Percentiles rank a stretch among this genome's conserved stretches.
phyloP scores from a whole-genome alignment of 495 filamentous ascomycete species.

The Penicillium subrubescens region DNA sequence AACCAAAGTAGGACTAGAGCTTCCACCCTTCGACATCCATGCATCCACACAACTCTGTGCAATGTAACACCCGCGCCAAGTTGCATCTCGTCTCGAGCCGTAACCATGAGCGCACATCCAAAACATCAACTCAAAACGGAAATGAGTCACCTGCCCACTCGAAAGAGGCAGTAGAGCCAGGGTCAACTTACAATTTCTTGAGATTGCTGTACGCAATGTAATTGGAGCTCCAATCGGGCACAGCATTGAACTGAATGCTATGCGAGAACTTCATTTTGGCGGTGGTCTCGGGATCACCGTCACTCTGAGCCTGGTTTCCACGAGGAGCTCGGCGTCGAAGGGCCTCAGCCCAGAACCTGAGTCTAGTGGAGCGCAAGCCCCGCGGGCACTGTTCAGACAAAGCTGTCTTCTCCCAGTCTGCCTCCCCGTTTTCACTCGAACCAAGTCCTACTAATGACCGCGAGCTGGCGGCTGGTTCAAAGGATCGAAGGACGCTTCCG shows the following conservation, averaged over 20 bases:
- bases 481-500: background rate
- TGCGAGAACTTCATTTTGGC: conserved; percentile 99
- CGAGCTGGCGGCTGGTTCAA: conserved; percentile 18
- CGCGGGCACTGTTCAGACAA: conserved; percentile 14
- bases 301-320: conserved; percentile 23
- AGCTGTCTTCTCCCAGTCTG: conserved; percentile 21
- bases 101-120: conserved; percentile 8
- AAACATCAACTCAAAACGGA: background rate
- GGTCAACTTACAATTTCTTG: conserved; percentile 84
- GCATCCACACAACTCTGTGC: conserved; percentile 23
- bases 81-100: conserved; percentile 5
- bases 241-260: conserved; percentile 98
- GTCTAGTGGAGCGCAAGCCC: conserved; percentile 24
- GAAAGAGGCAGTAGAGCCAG: conserved; percentile 7
- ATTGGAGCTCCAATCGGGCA: conserved; percentile 96
- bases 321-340: conserved; percentile 33
- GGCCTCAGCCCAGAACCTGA: conserved; percentile 45
- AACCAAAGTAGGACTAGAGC: conserved; percentile 6
- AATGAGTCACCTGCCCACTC: background rate
- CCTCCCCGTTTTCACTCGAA: background rate
- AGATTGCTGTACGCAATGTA: conserved; percentile 98
- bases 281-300: conserved; percentile 28
- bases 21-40: conserved; percentile 9
- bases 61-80: conserved; percentile 30
- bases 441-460: conserved; percentile 15